phyloP scores from a whole-genome alignment of 345 rosid species.

The Acer campestre region DNA sequence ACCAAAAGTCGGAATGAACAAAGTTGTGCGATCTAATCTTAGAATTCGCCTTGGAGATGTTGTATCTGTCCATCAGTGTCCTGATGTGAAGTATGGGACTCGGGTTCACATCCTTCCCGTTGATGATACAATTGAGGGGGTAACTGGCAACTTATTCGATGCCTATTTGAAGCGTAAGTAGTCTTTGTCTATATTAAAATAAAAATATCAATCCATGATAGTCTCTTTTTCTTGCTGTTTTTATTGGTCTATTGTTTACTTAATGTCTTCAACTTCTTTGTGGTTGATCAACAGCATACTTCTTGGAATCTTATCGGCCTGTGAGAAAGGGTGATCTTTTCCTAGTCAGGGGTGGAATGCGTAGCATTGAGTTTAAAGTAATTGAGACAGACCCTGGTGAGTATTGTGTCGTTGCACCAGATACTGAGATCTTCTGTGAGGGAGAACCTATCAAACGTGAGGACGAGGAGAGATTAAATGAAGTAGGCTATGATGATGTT shows the following conservation, averaged over 20 bases:
- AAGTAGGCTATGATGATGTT: slow-evolving; percentile 52
- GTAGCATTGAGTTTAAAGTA: slow-evolving; percentile 50
- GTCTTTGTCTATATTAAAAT: not conserved
- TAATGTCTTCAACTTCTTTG: not conserved
- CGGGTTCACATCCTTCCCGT: slow-evolving; percentile 40
- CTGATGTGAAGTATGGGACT: slow-evolving; percentile 37
- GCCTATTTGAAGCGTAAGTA: slow-evolving; percentile 36
- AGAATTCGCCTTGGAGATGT: slow-evolving; percentile 38
- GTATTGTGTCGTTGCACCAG: slow-evolving; percentile 52
- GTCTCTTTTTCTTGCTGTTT: not conserved
- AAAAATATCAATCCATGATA: not conserved
- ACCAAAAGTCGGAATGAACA: slow-evolving; percentile 36
- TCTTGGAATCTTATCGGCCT: slow-evolving; percentile 49
- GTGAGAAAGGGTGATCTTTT: slow-evolving; percentile 54
- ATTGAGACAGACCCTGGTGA: slow-evolving; percentile 50
- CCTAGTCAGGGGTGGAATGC: slow-evolving; percentile 54
- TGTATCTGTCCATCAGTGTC: slow-evolving; percentile 37
- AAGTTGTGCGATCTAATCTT: slow-evolving; percentile 38
- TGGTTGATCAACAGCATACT: slow-evolving; percentile 39
- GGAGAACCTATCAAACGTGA: slow-evolving; percentile 51
- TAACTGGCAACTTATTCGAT: slow-evolving; percentile 41
- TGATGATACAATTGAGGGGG: slow-evolving; percentile 42
- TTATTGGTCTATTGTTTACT: slow-evolving; percentile 9
- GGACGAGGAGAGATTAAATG: slow-evolving; percentile 47
- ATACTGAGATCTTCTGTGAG: slow-evolving; percentile 51